Conservation (phyloP, 176 grass and related monocot genomes). For the Themeda triandra region DNA sequence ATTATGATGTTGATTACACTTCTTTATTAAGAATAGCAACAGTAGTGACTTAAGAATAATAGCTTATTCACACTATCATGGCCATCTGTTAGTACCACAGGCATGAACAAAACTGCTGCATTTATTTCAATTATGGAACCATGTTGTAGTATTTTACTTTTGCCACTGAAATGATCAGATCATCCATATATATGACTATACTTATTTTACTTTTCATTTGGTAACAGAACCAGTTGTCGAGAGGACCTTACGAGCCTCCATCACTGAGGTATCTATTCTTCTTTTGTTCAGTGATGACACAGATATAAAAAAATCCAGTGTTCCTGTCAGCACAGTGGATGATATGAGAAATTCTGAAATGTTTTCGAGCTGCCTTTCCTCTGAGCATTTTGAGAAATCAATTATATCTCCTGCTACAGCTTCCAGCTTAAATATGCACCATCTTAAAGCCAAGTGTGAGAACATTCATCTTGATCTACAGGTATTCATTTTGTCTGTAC, state of each 20-base stretch:
- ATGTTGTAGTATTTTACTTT: not conserved
- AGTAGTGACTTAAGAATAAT: conserved; percentile 2
- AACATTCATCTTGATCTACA: conserved; percentile 66
- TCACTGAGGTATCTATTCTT: conserved; percentile 70
- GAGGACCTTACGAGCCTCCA: conserved; percentile 64
- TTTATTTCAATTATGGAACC: conserved; percentile 14
- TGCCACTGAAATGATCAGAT: not conserved
- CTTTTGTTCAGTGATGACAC: conserved; percentile 63
- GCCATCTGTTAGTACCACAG: conserved; percentile 7
- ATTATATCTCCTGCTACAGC: conserved; percentile 39
- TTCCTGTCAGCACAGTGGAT: conserved; percentile 17
- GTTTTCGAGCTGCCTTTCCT: conserved; percentile 70
- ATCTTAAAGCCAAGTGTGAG: conserved; percentile 79
- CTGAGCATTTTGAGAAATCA: conserved; percentile 53
- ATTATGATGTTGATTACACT: conserved; percentile 1
- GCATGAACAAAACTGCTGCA: not conserved
- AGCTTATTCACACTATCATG: not conserved
- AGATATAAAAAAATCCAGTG: conserved; percentile 18
- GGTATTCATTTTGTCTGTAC: conserved; percentile 44
- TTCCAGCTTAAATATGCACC: conserved; percentile 59
- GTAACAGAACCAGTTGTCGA: conserved; percentile 70
- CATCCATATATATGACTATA: conserved; percentile 18
- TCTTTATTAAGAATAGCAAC: not conserved
- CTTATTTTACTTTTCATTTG: conserved; percentile 37
- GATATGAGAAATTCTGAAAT: conserved; percentile 58